Base-by-base conservation (phyloP, 163 green algal species). In the Smithsoniella earleae region DNA sequence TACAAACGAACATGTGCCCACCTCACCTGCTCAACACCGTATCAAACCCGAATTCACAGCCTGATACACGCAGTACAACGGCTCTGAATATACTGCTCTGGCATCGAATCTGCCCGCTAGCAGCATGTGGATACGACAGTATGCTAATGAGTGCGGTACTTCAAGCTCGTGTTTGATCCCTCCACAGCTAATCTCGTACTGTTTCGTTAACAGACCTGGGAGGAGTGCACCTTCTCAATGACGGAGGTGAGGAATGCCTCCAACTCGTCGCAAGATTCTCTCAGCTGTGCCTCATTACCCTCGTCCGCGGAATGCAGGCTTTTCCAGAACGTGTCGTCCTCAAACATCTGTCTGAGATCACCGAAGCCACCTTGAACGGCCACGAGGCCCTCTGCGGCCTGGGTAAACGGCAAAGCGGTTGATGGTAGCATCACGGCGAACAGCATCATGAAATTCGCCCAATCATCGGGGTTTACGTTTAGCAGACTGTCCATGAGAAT, bases 401-500 rank as follows among this genome's bases (percentile, higher is more conserved):
- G 52, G 8, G 28, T 22, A 20, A 27, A 65, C 52, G 52, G 52
- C 16, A 27, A 13, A 27, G 20, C 52, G 8, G 52, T 36, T 8
- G 20, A 30, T 16, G 52, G 52, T 22, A 65, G 16, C 8, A n/a
- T 36, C n/a, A n/a, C 28, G 8, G 20, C 8, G 22, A 65, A 65
- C 10, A 65, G 52, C 52, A 65, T 18, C 52, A 65, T 65, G 52
- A 36, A 65, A 10, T 10, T 22, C 16, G 52, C 52, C 52, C 52
- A 65, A 22, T 65, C 52, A 22, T 65, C 52, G 8, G 52, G 52
- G 8, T 36, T 30, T 8, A 30, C 10, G 1, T 10, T 65, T 8
- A 18, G 16, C 52, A 65, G 16, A 22, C 20, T 30, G 10, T 65
- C 52, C 52, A 36, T 65, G n/a, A 65, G 52, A 13, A 30, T 13